phyloP scores from a whole-genome alignment of 768 basidiomycete genomes.

The Kwoniella bestiolae region DNA sequence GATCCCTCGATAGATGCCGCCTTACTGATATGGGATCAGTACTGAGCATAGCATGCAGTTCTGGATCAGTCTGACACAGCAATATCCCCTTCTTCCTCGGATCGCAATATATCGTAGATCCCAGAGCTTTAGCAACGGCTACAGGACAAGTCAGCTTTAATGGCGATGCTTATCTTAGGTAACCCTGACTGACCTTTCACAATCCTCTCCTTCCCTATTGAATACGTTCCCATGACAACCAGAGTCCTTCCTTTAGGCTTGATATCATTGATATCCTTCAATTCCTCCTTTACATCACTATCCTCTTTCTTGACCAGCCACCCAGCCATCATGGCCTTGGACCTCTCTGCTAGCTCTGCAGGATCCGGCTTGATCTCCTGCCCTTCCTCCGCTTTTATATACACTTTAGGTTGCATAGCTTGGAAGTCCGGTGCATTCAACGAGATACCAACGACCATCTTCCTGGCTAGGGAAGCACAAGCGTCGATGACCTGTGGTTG shows the following conservation, averaged over 20 bases:
- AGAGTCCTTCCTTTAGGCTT: conserved; percentile 51
- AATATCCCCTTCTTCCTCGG: conserved; percentile 78
- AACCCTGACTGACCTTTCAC: conserved; percentile 72
- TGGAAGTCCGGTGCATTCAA: conserved; percentile 35
- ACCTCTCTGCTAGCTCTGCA: conserved; percentile 56
- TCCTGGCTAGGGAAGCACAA: conserved; percentile 78
- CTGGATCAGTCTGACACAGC: conserved; percentile 80
- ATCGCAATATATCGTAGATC: conserved; percentile 87
- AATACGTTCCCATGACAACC: conserved; percentile 70
- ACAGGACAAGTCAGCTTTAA: conserved; percentile 16
- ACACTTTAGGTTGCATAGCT: conserved; percentile 28
- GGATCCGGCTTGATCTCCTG: conserved; percentile 45
- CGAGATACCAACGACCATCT: conserved; percentile 60
- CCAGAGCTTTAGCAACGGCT: conserved; percentile 84
- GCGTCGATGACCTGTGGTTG: conserved; percentile 93
- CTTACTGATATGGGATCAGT: conserved; percentile 69
- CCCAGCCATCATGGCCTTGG: conserved; percentile 54
- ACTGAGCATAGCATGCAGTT: conserved; percentile 77
- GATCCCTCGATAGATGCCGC: no score
- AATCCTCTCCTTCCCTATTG: conserved; percentile 95
- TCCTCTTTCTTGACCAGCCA: conserved; percentile 58
- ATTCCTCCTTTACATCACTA: conserved; percentile 32
- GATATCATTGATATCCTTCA: conserved; percentile 27
- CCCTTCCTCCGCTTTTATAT: conserved; percentile 31
- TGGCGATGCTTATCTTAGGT: neutral